Conservation (phyloP, 768 basidiomycete species). For the Pleurotus sapidus region DNA sequence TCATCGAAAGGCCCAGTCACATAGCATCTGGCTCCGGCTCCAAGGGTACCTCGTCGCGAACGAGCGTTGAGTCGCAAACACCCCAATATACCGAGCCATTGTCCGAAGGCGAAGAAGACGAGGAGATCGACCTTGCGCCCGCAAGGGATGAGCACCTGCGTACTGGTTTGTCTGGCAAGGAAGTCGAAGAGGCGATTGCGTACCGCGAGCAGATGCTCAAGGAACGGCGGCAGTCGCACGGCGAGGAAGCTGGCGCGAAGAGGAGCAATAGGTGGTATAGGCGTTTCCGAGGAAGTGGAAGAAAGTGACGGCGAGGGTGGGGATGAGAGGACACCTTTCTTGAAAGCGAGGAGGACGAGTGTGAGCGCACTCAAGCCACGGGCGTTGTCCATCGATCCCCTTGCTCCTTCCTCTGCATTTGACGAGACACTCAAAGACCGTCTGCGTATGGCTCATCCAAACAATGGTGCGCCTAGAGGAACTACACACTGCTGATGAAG, state of each 20-base stretch:
- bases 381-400: conserved; percentile 74
- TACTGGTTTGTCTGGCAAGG: conserved; percentile 68
- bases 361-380: conserved; percentile 20
- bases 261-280: conserved; percentile 15
- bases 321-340: conserved; percentile 31
- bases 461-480: conserved; percentile 28
- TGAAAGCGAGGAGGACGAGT: conserved; percentile 23
- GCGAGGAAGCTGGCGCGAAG: conserved; percentile 17
- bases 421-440: conserved; percentile 81
- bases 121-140: conserved; percentile 61
- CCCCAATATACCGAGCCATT: conserved; percentile 80
- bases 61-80: conserved; percentile 42
- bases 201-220: conserved; percentile 82
- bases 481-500: conserved; percentile 16
- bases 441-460: conserved; percentile 37
- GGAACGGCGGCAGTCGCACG: conserved; percentile 32
- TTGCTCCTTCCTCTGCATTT: conserved; percentile 80
- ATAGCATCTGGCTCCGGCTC: conserved; percentile 37
- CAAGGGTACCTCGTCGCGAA: conserved; percentile 42
- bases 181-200: conserved; percentile 82
- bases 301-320: conserved; percentile 25
- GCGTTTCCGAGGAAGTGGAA: conserved; percentile 13
- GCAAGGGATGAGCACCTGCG: conserved; percentile 82
- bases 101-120: conserved; percentile 94
- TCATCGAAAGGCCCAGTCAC: conserved; percentile 70